phyloP scores from a whole-genome alignment of 2,329 filamentous ascomycete species.

The Microascus cirrosus region DNA sequence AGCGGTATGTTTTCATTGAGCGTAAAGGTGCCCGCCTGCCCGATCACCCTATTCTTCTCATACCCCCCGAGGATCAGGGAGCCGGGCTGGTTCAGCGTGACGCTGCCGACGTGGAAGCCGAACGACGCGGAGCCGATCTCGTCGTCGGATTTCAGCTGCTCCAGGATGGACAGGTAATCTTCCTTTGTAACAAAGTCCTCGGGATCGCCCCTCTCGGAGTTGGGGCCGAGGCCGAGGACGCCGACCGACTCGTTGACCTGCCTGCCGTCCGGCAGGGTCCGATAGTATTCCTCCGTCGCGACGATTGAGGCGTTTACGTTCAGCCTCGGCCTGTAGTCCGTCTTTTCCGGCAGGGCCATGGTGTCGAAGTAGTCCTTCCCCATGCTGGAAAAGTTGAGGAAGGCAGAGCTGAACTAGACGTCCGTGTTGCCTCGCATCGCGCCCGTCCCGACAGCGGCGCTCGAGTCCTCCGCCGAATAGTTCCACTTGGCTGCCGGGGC shows the following conservation, averaged over 20 bases:
- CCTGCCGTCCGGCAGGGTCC: conserved; percentile 12
- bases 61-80: conserved; percentile 28
- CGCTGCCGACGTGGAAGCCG: conserved; percentile 29
- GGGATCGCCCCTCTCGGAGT: conserved; percentile 12
- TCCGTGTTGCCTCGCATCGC: conserved; percentile 11
- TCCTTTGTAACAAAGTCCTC: not conserved
- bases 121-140: conserved; percentile 25
- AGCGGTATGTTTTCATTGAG: conserved; percentile 6
- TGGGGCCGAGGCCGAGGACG: conserved; percentile 19
- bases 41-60: conserved; percentile 25
- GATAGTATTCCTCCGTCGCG: not conserved
- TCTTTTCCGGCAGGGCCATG: conserved; percentile 14
- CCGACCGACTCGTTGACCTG: conserved; percentile 19
- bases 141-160: conserved; percentile 11
- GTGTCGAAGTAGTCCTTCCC: conserved; percentile 13
- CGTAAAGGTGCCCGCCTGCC: conserved; percentile 15
- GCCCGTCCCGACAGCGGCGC: conserved; percentile 8
- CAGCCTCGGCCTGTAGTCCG: conserved; percentile 11
- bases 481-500: conserved; percentile 14
- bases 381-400: not conserved
- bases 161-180: conserved; percentile 11
- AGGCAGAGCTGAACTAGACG: not conserved
- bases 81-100: conserved; percentile 15
- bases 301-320: not conserved
- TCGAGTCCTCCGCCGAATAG: conserved; percentile 15